phyloP scores from a whole-genome alignment of 345 rosid species.

The Bruguiera parviflora region DNA sequence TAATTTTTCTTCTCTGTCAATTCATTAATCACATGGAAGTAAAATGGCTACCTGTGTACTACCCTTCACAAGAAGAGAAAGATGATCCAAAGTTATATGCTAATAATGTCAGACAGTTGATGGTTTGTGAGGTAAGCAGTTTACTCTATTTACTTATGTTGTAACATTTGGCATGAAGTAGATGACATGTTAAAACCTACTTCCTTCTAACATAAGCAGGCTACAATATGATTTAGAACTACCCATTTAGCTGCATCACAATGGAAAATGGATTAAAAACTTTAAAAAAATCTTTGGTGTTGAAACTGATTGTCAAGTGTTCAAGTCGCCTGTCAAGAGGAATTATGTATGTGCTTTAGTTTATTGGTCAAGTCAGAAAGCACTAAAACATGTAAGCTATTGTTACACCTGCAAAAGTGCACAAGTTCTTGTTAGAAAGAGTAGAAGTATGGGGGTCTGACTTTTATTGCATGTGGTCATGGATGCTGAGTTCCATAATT shows the following conservation, averaged over 20 bases:
- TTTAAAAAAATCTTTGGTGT: too few species aligned
- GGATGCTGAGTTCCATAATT: too few species aligned
- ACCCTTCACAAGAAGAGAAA: conserved; percentile 87
- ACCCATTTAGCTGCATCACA: background rate
- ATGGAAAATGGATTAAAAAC: too few species aligned
- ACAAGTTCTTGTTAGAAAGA: too few species aligned
- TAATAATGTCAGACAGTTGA: conserved; percentile 69
- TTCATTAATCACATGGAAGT: conserved; percentile 86
- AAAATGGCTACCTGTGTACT: conserved; percentile 66
- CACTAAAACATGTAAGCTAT: too few species aligned
- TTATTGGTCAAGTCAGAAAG: too few species aligned
- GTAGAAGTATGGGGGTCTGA: too few species aligned
- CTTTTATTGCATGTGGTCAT: too few species aligned
- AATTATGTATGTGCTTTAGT: too few species aligned
- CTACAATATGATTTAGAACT: background rate
- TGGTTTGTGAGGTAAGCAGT: conserved; percentile 77
- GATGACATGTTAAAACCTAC: background rate
- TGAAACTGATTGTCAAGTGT: too few species aligned
- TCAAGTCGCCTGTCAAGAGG: too few species aligned
- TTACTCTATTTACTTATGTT: background rate
- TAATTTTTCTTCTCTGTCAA: conserved; percentile 81
- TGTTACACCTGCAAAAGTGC: too few species aligned
- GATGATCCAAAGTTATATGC: conserved; percentile 87
- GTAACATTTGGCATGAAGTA: background rate
- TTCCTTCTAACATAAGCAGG: background rate